These are phyloP conservation scores for Colletotrichum chrysophilum DNA, from an alignment of 2,329 filamentous ascomycete genomes.

Conservation along the genomic window DNA sequence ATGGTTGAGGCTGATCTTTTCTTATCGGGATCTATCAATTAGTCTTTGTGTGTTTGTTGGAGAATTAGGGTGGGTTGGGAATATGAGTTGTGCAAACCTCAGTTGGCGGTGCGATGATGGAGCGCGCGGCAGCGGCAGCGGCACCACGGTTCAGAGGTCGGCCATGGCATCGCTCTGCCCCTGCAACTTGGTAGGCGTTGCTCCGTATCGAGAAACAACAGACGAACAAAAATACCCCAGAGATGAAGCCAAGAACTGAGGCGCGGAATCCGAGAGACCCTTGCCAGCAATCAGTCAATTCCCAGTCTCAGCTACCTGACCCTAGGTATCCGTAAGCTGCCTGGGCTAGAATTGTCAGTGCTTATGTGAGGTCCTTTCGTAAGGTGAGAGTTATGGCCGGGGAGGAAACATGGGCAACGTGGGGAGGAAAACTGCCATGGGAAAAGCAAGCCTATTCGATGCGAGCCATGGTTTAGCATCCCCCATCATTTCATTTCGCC, in stretches of 20 bases:
- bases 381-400: background rate
- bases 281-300: background rate
- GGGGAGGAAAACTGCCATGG: background rate
- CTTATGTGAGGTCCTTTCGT: background rate
- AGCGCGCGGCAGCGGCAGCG: background rate
- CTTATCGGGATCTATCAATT: background rate
- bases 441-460: background rate
- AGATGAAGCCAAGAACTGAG: background rate
- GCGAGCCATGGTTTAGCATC: background rate
- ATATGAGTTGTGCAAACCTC: background rate
- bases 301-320: background rate
- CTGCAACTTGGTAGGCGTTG: background rate
- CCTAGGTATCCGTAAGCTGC: background rate
- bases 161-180: background rate
- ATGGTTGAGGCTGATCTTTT: background rate
- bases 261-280: background rate
- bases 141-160: background rate
- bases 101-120: background rate
- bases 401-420: background rate
- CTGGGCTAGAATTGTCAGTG: background rate
- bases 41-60: background rate
- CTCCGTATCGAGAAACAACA: background rate
- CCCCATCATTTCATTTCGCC: slow-evolving; percentile 5
- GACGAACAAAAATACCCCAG: background rate
- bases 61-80: background rate